These are phyloP conservation scores for Takakia lepidozioides DNA, from an alignment of 225 moss, liverwort and hornwort species.

Conservation along the genomic window DNA sequence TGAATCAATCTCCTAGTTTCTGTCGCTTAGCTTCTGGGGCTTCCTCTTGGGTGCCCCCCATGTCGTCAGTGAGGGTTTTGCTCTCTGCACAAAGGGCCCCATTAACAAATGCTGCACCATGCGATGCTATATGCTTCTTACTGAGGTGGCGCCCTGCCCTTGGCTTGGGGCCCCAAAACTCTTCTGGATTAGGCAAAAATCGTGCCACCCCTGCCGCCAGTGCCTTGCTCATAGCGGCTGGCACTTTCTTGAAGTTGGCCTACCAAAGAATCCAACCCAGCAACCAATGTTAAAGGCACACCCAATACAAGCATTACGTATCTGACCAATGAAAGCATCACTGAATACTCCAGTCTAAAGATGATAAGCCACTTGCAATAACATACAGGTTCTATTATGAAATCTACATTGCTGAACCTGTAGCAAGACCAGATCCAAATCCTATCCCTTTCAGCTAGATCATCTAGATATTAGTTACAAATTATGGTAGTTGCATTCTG, in stretches of 20 bases:
- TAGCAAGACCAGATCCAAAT: no score
- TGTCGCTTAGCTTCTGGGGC: conserved; percentile 44
- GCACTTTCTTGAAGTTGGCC: conserved; percentile 86
- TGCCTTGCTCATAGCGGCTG: conserved; percentile 88
- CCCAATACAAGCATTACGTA: no score
- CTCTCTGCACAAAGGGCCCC: conserved; percentile 44
- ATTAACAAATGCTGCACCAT: conserved; percentile 52
- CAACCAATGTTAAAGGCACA: no score
- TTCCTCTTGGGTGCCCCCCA: conserved; percentile 10
- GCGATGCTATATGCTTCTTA: conserved; percentile 67
- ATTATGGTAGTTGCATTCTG: no score
- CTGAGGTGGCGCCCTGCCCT: conserved; percentile 89
- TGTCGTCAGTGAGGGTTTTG: conserved; percentile 23
- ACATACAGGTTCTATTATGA: no score
- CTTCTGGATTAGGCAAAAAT: conserved; percentile 95
- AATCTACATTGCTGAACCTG: no score
- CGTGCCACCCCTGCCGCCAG: conserved; percentile 83
- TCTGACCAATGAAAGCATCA: no score
- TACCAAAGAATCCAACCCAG: conserved; percentile 7
- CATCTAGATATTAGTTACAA: no score
- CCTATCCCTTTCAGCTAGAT: no score
- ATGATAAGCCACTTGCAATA: no score
- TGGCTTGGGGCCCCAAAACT: conserved; percentile 98
- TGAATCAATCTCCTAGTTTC: conserved; percentile 27
- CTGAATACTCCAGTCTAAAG: no score